These are phyloP conservation scores for Cordia subcordata DNA, from an alignment of 257 asterid species.

Conservation along the genomic window DNA sequence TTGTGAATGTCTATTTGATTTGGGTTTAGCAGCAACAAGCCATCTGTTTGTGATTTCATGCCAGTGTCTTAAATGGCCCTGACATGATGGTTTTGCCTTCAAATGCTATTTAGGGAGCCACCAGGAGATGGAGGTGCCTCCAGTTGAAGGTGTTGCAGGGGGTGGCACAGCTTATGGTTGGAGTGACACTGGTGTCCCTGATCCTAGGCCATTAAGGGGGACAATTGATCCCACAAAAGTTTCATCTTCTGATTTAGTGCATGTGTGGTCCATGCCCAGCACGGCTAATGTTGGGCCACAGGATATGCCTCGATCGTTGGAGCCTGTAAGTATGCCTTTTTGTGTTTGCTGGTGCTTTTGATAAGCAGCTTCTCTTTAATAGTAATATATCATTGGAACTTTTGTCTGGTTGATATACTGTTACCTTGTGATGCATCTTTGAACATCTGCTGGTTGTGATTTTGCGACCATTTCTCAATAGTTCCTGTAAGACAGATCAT, in stretches of 20 bases:
- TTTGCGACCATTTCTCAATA: too few relatives aligned
- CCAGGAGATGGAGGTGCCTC: constrained; percentile 57
- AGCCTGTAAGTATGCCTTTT: constrained; percentile 52
- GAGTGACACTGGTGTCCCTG: constrained; percentile 54
- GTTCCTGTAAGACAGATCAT: too few relatives aligned
- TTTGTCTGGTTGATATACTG: too few relatives aligned
- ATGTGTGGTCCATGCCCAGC: constrained; percentile 96
- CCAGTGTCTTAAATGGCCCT: too few relatives aligned
- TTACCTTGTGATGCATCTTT: too few relatives aligned
- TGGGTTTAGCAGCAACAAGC: too few relatives aligned
- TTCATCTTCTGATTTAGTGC: constrained; percentile 71
- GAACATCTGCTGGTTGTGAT: too few relatives aligned
- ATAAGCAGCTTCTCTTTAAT: too few relatives aligned
- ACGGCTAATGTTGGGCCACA: constrained; percentile 91
- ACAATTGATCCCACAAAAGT: constrained; percentile 74
- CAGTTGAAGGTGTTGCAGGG: constrained; percentile 98
- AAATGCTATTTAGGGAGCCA: constrained; percentile 47
- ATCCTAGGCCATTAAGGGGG: constrained; percentile 52
- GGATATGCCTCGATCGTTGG: constrained; percentile 80
- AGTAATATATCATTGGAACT: too few relatives aligned
- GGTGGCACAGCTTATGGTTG: constrained; percentile 99
- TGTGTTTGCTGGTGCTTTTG: too few relatives aligned
- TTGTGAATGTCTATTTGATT: too few relatives aligned
- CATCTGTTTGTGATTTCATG: too few relatives aligned
- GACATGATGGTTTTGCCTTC: background rate